Conservation (phyloP, 1,284 basidiomycete genomes). For the Papiliotrema laurentii region DNA sequence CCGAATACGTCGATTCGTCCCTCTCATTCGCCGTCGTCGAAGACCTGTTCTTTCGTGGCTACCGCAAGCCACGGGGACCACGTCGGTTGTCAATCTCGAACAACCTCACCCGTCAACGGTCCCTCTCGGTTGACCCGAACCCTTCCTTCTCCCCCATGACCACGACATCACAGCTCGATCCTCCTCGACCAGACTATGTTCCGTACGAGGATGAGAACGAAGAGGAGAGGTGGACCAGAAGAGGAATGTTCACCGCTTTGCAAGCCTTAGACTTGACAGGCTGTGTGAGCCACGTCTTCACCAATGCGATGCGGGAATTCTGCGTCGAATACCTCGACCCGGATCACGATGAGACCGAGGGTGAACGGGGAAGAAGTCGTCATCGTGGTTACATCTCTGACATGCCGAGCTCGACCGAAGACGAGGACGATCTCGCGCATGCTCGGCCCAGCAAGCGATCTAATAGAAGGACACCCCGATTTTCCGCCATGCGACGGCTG, state of each 20-base stretch:
- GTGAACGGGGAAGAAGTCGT: constrained; percentile 35
- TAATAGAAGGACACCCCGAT: constrained; percentile 48
- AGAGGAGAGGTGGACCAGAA: constrained; percentile 62
- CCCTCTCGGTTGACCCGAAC: constrained; percentile 24
- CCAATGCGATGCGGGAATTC: constrained; percentile 75
- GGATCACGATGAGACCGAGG: constrained; percentile 53
- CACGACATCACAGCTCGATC: constrained; percentile 26
- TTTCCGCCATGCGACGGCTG: constrained; percentile 76
- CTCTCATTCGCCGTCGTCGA: constrained; percentile 73
- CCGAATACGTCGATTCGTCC: constrained; percentile 92
- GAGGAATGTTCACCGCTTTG: constrained; percentile 55
- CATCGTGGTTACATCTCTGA: constrained; percentile 7
- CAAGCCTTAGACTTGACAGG: constrained; percentile 91
- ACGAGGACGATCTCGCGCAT: constrained; percentile 20
- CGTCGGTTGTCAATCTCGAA: constrained; percentile 15
- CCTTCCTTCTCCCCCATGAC: constrained; percentile 12
- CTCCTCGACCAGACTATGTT: constrained; percentile 37
- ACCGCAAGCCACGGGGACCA: constrained; percentile 27
- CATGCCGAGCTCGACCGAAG: constrained; percentile 19
- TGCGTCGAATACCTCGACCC: constrained; percentile 62
- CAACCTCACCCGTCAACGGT: constrained; percentile 26
- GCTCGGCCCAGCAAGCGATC: constrained; percentile 1
- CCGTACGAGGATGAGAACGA: constrained; percentile 50
- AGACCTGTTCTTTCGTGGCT: constrained; percentile 78
- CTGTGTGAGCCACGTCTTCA: constrained; percentile 85